phyloP scores from a whole-genome alignment of 2,329 filamentous ascomycete species.

The Claviceps digitariae region DNA sequence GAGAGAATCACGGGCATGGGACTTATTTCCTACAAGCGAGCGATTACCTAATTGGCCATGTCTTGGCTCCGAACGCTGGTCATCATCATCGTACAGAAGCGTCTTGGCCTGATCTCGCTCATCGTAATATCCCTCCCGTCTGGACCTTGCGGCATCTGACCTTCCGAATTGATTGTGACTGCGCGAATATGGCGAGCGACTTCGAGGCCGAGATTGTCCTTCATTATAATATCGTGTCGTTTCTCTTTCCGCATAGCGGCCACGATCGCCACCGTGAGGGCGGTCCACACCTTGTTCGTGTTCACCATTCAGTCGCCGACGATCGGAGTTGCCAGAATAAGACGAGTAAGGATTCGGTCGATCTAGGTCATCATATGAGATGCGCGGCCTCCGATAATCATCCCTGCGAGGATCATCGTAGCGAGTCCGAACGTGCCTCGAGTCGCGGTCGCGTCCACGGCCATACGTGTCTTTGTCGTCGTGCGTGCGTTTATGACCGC shows the following conservation, averaged over 20 bases:
- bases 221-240: constrained; percentile 25
- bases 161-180: constrained; percentile 26
- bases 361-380: constrained; percentile 45
- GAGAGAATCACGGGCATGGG: constrained; percentile 45
- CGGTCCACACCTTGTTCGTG: constrained; percentile 21
- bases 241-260: constrained; percentile 23
- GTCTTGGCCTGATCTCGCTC: constrained; percentile 4
- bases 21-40: constrained; percentile 44
- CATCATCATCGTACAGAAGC: constrained; percentile 6
- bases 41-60: constrained; percentile 48
- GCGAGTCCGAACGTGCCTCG: constrained; percentile 45
- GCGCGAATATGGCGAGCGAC: constrained; percentile 32
- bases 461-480: constrained; percentile 47
- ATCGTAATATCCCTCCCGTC: constrained; percentile 13
- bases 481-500: constrained; percentile 52
- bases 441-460: constrained; percentile 31
- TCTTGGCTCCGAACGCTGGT: constrained; percentile 23
- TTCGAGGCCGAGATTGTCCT: constrained; percentile 43
- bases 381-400: constrained; percentile 31
- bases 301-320: constrained; percentile 20
- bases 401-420: constrained; percentile 44
- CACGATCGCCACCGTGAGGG: constrained; percentile 11
- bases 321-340: constrained; percentile 1
- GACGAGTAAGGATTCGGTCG: constrained; percentile 25
- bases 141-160: constrained; percentile 20